Base-by-base conservation (phyloP, 2,329 filamentous ascomycete genomes). In the Endothia cerciana region DNA sequence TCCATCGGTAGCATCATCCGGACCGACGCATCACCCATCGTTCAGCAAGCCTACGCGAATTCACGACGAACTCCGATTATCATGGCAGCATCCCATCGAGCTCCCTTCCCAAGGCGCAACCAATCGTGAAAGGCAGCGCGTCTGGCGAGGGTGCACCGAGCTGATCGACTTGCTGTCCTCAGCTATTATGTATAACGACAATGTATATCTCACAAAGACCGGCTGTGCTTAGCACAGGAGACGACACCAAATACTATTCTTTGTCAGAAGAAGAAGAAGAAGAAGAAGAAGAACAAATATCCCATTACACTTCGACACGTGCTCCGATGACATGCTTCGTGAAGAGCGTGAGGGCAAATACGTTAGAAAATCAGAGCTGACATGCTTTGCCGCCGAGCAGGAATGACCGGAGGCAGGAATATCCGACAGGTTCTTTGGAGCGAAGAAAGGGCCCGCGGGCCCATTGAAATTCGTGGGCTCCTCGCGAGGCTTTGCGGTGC, bases 1-100 rank as follows among this genome's bases (percentile, higher is more conserved):
- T 94, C 92, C 65, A 97, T 99, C 72, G 95, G 95, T 72, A 97
- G 93, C 73, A 94, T 97, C 55, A 97, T 99, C 74, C 91, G 95
- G 75, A 94, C 93, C 67, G 95, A 99, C 73, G 89, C 92, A 70
- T 92, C 92, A 53, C 89, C 91, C 45, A 89, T 91, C 73, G 83
- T 90, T 66, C 85, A 88, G 71, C 87, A 93, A 76, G 87, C 91
- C 65, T 97, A 94, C 81, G 86, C 88, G 71, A 87, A 87, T 76
- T 89, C 91, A 60, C 88, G 90, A 71, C 84, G 90, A 73, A 86
- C 87, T 69, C 92, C 94, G 30, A 88, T 94, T 73, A 87, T 97
- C 69, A 83, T 87, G 76, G 76, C 78, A 40, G 72, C 75, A 60
- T 76, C 77, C 43, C 82, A 80, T 72, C 79, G 77, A 36, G 70